Percentiles rank a stretch among this genome's conserved stretches.
Conservation (phyloP, 352 stramenopile genomes). For the Sclerospora graminicola region DNA sequence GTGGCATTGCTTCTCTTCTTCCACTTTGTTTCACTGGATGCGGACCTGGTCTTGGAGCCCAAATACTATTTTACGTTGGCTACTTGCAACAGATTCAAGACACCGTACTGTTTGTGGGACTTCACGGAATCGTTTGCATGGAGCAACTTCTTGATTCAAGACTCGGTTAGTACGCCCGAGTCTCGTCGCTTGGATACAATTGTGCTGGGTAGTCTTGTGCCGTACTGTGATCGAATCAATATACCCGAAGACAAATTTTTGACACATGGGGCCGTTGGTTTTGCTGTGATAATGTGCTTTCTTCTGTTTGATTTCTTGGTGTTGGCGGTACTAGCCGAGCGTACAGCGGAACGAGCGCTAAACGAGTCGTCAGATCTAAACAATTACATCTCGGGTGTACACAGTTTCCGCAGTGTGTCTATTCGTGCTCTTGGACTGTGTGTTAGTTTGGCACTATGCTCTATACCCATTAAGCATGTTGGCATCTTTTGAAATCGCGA, state of each 20-base stretch:
- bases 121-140: slow-evolving; percentile 65
- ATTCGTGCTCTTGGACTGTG: slow-evolving; percentile 49
- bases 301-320: slow-evolving; percentile 41
- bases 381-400: slow-evolving; percentile 28
- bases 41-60: slow-evolving; percentile 44
- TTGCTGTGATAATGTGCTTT: slow-evolving; percentile 33
- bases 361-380: slow-evolving; percentile 28
- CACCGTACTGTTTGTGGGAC: slow-evolving; percentile 54
- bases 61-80: slow-evolving; percentile 58
- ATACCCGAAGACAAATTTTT: slow-evolving; percentile 39
- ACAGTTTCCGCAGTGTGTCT: slow-evolving; percentile 44
- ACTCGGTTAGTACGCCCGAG: slow-evolving; percentile 3
- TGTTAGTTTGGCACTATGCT: slow-evolving; percentile 55
- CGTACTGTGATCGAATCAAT: slow-evolving; percentile 44
- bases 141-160: slow-evolving; percentile 49
- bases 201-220: slow-evolving; percentile 41
- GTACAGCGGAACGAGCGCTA: slow-evolving; percentile 33
- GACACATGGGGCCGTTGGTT: slow-evolving; percentile 22
- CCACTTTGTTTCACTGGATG: slow-evolving; percentile 49
- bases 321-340: slow-evolving; percentile 39
- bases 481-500: slow-evolving; percentile 54
- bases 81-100: slow-evolving; percentile 73
- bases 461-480: slow-evolving; percentile 57
- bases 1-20: slow-evolving; percentile 43
- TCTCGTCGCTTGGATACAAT: slow-evolving; percentile 45